Evolutionary conservation across 1,284 basidiomycete species (phyloP), one percentile per base, ranked within the genome.

Genomic region (Cerrena zonata): DNA sequence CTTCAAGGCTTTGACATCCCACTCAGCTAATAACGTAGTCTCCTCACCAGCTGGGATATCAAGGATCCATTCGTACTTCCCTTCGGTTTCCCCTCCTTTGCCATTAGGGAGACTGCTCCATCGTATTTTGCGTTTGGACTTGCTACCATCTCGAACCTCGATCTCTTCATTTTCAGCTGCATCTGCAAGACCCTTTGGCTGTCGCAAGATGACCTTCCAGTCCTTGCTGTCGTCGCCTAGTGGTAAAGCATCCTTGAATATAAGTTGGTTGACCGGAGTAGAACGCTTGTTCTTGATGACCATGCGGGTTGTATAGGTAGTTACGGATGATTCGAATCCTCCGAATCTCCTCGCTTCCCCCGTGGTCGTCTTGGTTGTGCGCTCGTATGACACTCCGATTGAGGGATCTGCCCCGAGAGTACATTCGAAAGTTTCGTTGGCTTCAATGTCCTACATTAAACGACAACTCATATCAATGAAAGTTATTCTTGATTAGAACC

Each of bases 1-100:
- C n/a, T 66, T 63, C n/a, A 76, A 74, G 1, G 69, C 71, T 55
- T 69, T 73, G 37, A 80, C 68, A 50, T 79, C 77, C 72, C 77
- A 81, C 51, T 74, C 67, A 12, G 74, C 67, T 50, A 73, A 68
- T 22, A 82, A 58, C 26, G 61, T 61, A 18, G 74, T 65, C 58
- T 72, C 40, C 59, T 64, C 49, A 25, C 58, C 58, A 27, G 59
- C 60, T 15, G 58, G 57, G n/a, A 65, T 24, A 21, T 54, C 48
- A 42, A 58, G 53, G 45, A 64, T 52, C 67, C 64, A 66, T 55
- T 65, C 61, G 39, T 59, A 64, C 43, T 61, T 49, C 23, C 68
- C 62, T 24, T 64, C 61, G 53, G 62, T 61, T 56, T 58, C 54
- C 3, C 62, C 65, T 2, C 62, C 60, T 40, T 58, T 53, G 34